Conservation (phyloP, 768 basidiomycete species). For the Psilocybe tampanensis region DNA sequence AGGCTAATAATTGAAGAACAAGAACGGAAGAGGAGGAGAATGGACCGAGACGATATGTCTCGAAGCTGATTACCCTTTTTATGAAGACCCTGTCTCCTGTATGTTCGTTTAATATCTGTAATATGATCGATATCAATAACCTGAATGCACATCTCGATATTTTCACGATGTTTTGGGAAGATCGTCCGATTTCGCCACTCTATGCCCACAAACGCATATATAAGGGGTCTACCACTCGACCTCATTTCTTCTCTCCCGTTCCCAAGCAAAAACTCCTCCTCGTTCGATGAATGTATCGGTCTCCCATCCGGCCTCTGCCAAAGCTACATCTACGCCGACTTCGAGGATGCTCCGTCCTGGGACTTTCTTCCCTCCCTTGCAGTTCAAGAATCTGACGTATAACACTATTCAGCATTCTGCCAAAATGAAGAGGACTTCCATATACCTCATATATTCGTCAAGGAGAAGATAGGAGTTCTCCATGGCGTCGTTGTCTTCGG, state of each 20-base stretch:
- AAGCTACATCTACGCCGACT: constrained; percentile 33
- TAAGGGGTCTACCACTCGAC: constrained; percentile 10
- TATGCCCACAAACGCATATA: constrained; percentile 11
- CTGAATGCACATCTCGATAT: constrained; percentile 14
- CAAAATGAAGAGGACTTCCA: background rate
- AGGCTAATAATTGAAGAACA: constrained; percentile 87
- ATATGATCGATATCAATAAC: constrained; percentile 15
- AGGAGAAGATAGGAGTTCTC: constrained; percentile 36
- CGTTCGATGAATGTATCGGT: constrained; percentile 29
- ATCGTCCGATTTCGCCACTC: constrained; percentile 13
- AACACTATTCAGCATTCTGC: background rate
- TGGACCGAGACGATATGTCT: constrained; percentile 53
- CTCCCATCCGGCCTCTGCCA: constrained; percentile 36
- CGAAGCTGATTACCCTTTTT: constrained; percentile 12
- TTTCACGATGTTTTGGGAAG: constrained; percentile 14
- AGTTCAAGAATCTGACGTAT: constrained; percentile 25
- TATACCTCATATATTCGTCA: constrained; percentile 36
- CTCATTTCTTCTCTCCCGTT: constrained; percentile 4
- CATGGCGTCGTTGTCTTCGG: constrained; percentile 38
- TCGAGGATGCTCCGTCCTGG: constrained; percentile 32
- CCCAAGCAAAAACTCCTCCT: constrained; percentile 40
- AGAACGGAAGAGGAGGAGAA: constrained; percentile 81
- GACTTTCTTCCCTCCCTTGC: constrained; percentile 29
- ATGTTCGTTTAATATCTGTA: constrained; percentile 24
- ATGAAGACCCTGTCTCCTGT: constrained; percentile 5